These are phyloP conservation scores for Syzygium oleosum DNA, from an alignment of 345 rosid species.

Conservation along the genomic window DNA sequence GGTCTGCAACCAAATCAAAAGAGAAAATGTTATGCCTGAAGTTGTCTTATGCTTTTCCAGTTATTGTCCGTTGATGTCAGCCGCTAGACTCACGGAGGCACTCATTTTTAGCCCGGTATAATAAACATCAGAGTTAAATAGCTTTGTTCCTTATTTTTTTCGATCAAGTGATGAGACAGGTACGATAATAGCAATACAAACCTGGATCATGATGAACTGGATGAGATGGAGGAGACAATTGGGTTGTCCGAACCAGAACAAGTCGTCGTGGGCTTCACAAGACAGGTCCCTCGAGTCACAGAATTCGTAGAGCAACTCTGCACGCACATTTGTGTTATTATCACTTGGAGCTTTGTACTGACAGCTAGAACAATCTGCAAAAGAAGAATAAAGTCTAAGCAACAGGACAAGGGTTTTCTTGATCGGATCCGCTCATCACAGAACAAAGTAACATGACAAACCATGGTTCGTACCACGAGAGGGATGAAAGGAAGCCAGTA, in stretches of 20 bases:
- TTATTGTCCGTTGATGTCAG: neutral
- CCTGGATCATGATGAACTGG: constrained; percentile 17
- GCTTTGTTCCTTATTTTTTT: neutral
- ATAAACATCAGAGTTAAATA: neutral
- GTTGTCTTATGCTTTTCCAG: neutral
- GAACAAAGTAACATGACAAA: neutral
- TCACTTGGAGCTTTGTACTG: constrained; percentile 11
- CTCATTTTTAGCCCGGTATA: neutral
- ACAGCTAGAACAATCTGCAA: constrained; percentile 8
- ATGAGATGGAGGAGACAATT: constrained; percentile 13
- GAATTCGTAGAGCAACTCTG: constrained; percentile 5
- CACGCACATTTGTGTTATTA: constrained; percentile 12
- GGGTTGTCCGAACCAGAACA: constrained; percentile 18
- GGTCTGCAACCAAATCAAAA: constrained; percentile 13
- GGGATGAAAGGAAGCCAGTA: constrained; percentile 21
- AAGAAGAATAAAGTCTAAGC: neutral
- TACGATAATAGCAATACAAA: neutral
- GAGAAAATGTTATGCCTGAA: neutral
- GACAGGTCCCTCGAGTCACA: constrained; percentile 6
- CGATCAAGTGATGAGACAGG: neutral
- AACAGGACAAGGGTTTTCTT: neutral
- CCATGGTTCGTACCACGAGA: neutral
- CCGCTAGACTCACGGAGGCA: neutral
- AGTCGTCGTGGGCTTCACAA: constrained; percentile 6
- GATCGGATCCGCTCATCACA: neutral